phyloP scores from a whole-genome alignment of 495 filamentous ascomycete genomes.

The Daldinia vernicosa region DNA sequence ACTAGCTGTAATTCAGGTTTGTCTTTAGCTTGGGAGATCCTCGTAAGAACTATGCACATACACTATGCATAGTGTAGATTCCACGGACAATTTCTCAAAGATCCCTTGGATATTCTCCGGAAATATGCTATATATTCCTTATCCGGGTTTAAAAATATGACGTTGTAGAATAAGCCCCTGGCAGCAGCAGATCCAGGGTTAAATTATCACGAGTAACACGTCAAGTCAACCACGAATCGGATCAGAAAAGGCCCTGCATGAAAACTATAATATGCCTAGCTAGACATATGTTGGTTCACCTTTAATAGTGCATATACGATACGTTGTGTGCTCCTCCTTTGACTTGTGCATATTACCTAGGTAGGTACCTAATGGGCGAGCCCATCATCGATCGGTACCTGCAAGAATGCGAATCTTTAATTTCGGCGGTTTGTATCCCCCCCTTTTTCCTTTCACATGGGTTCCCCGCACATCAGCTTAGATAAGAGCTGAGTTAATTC shows the following conservation, averaged over 20 bases:
- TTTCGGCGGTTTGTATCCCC: conserved; percentile 34
- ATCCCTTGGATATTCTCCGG: conserved; percentile 2
- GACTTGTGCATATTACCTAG: neutral
- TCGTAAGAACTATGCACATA: neutral
- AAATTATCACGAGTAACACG: neutral
- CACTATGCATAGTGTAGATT: neutral
- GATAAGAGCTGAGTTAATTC: conserved; percentile 26
- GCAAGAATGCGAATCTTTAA: conserved; percentile 18
- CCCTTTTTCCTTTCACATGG: conserved; percentile 24
- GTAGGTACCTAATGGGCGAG: neutral
- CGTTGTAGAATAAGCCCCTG: neutral
- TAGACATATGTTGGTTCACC: conserved; percentile 18
- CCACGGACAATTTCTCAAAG: neutral
- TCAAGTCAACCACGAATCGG: neutral
- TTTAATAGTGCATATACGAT: conserved; percentile 45
- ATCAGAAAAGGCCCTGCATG: neutral
- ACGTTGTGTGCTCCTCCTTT: conserved; percentile 31
- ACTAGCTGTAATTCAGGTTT: neutral
- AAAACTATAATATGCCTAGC: neutral
- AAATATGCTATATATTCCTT: conserved; percentile 14
- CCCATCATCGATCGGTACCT: conserved; percentile 7
- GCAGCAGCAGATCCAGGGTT: neutral
- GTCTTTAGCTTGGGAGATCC: conserved; percentile 10
- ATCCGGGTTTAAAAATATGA: conserved; percentile 5
- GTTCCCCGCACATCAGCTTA: conserved; percentile 34